Evolutionary conservation across 352 stramenopile genomes (phyloP).

Genomic region (Aphanomyces cochlioides): DNA sequence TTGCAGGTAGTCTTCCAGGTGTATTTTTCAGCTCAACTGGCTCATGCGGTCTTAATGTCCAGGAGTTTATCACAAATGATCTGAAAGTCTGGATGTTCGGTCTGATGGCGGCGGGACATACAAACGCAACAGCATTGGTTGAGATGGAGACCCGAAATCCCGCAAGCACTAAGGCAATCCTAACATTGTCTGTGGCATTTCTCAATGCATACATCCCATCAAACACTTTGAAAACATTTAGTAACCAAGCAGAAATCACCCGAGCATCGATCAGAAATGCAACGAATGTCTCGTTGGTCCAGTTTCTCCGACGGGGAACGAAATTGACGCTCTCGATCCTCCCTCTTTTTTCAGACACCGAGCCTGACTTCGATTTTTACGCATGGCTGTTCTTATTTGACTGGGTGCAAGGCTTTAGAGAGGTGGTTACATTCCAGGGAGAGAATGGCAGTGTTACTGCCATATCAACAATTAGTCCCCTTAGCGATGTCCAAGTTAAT

Average conservation of each 20-base stretch:
- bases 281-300: background rate
- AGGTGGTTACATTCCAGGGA: slow-evolving; percentile 22
- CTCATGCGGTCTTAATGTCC: slow-evolving; percentile 3
- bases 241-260: background rate
- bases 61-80: background rate
- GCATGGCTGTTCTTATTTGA: slow-evolving; percentile 26
- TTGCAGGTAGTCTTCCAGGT: background rate
- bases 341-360: background rate
- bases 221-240: background rate
- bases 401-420: slow-evolving; percentile 17
- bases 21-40: background rate
- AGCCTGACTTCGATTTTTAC: slow-evolving; percentile 15
- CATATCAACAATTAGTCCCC: background rate
- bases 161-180: background rate
- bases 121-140: background rate
- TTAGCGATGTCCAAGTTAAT: background rate
- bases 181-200: background rate
- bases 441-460: slow-evolving; percentile 11
- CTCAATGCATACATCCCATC: background rate
- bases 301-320: background rate
- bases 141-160: background rate
- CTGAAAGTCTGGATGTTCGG: background rate
- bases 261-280: background rate
- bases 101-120: background rate
- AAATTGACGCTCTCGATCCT: background rate